Conservation (phyloP, 306 rosid genomes). For the Cajanus cajan region DNA sequence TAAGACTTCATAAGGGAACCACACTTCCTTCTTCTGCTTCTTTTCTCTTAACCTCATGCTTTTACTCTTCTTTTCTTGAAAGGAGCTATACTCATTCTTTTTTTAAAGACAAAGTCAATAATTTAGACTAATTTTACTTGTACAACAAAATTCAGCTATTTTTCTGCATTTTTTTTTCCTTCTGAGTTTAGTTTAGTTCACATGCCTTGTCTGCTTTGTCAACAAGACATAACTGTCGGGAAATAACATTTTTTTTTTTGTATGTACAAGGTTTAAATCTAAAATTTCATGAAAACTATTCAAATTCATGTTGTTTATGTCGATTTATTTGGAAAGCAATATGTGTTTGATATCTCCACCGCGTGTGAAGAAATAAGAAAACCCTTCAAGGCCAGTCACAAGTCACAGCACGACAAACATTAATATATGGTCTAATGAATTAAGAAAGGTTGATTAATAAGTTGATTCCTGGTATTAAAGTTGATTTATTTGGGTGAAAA, state of each 20-base stretch:
- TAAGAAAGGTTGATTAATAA: too few species aligned
- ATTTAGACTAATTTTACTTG: constrained; percentile 15
- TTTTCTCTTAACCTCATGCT: background rate
- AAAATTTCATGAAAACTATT: background rate
- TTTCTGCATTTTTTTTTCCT: background rate
- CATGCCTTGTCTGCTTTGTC: too few species aligned
- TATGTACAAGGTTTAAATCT: background rate
- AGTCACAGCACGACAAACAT: too few species aligned
- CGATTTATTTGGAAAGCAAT: too few species aligned
- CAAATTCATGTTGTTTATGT: background rate
- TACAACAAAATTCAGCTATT: constrained; percentile 15
- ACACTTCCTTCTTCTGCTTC: background rate
- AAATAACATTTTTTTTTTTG: too few species aligned
- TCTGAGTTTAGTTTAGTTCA: background rate
- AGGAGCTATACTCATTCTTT: constrained; percentile 37
- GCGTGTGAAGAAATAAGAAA: too few species aligned
- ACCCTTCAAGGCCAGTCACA: too few species aligned
- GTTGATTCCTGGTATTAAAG: too few species aligned
- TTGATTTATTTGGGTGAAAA: too few species aligned
- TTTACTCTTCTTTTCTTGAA: constrained; percentile 28
- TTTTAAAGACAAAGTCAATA: constrained; percentile 11
- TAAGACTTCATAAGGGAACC: constrained; percentile 56
- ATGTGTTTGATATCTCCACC: too few species aligned
- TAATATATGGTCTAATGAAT: too few species aligned
- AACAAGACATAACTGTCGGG: background rate